Base-by-base conservation (phyloP, 2,329 filamentous ascomycete species). In the Aaosphaeria pasadenensis region DNA sequence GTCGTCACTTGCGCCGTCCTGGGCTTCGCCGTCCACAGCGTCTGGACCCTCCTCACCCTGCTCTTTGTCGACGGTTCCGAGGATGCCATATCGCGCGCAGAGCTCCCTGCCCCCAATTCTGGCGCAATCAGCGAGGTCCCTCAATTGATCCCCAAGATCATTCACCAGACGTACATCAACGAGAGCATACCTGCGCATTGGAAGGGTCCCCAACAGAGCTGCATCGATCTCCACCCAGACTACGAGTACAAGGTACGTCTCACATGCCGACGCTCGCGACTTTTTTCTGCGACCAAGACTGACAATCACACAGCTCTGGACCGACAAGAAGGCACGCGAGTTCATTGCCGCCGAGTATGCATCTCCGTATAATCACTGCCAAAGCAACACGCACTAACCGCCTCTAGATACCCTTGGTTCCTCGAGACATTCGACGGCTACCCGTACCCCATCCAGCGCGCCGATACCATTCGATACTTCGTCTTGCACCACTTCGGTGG, bases 381-480 rank as follows among this genome's bases (percentile, higher is more conserved):
- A 24, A 24, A 24, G 17, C 17, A 24, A 24, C 17, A 24, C 17
- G 17, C 17, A 24, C 17, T 24, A 24, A 24, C 3, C 17, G 17
- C 17, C 17, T 13, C 30, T 45, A 69, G 66, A 59, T 92, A 90
- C 60, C 82, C 87, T 1, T 91, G 87, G 85, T 91, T 90, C 67
- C 73, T 89, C 51, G 77, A 83, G 45, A 89, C 85, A 0, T 94
- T 88, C 62, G 84, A 89, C 62, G 78, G 78, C 60, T 92, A 91
- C 71, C 78, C 76, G 31, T 88, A 86, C 67, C 83, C 85, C 9
- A 90, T 92, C 54, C 86, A 91, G 71, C 82, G 87, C 51, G 86
- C 88, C 47, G 88, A 92, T 63, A 78, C 87, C 5, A 87, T 92
- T 59, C 81, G 88, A 44, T 92, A 92, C 72, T 91, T 92, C 64